Evolutionary conservation across 2,329 filamentous ascomycete species (phyloP), one percentile per base, ranked within the genome.

Genomic region (Fusarium gaditjirri): DNA sequence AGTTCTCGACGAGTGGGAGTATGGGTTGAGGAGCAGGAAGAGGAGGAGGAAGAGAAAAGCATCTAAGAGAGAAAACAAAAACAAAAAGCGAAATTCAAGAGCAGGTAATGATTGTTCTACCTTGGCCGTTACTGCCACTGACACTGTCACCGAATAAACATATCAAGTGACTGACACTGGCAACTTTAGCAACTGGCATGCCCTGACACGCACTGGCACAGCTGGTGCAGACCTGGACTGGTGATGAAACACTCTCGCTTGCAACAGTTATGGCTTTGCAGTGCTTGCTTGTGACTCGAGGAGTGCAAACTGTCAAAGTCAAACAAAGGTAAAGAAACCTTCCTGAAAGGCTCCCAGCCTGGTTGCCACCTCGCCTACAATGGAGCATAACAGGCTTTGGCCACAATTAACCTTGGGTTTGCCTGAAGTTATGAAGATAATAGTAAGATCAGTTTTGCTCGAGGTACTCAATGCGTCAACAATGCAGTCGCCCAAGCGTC

Each of bases 141-240:
- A 33, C 29, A 50, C 46, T 50, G 46, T 35, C 47, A 50, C 47
- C 29, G 4, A 50, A 25, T 21, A 35, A 50, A 50, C 17, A 50
- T 50, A 50, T 50, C 11, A 25, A 50, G 47, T 33, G 33, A 35
- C 42, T 29, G 23, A 8, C 54, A 53, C 46, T 41, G 46, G 21
- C 60, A 61, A 55, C 42, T 23, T 49, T 33, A 50, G 47, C 17
- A 35, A 61, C 56, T 58, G 50, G 29, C 49, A 50, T 27, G 43
- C 58, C 46, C 35, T 66, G 38, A 14, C 50, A 57, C 36, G n/a
- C 56, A 61, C 42, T 66, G 55, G 25, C 43, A 64, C 38, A 62
- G 47, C 29, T 53, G 52, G 14, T 58, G 42, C 41, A 55, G 50
- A 46, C 29, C 11, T 44, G 55, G 25, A 39, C 55, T 54, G 56